Conservation (phyloP, 164 flowering plant species). For the Malania oleifera region DNA sequence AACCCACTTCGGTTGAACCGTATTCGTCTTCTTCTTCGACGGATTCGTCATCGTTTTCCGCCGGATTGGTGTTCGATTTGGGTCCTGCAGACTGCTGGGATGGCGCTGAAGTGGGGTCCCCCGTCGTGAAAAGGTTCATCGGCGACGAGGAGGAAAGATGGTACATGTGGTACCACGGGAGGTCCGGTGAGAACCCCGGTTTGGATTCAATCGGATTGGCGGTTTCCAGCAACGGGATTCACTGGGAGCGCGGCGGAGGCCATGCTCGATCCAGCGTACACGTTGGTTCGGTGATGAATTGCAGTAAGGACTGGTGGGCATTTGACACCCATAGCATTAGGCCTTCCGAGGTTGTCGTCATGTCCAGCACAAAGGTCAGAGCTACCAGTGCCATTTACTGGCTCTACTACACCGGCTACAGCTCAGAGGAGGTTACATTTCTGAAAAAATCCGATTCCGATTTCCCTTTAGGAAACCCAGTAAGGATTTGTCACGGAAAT, state of each 20-base stretch:
- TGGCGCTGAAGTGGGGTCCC: conserved; percentile 57
- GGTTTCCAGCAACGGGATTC: conserved; percentile 76
- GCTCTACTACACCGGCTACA: conserved; percentile 80
- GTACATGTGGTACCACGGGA: conserved; percentile 93
- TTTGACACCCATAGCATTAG: conserved; percentile 62
- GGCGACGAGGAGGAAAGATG: conserved; percentile 88
- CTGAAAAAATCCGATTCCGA: conserved; percentile 10
- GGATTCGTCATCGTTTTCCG: conserved; percentile 19
- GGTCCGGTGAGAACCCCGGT: conserved; percentile 12
- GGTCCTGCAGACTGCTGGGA: conserved; percentile 62
- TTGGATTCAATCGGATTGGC: conserved; percentile 68
- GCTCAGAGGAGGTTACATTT: conserved; percentile 35
- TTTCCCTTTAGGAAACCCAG: conserved; percentile 28
- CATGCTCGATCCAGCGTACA: conserved; percentile 36
- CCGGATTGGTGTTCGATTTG: conserved; percentile 66
- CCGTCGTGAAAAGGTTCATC: conserved; percentile 73
- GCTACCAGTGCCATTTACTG: conserved; percentile 69
- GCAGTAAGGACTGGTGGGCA: conserved; percentile 85
- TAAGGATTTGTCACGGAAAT: conserved; percentile 16
- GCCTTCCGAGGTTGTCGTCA: conserved; percentile 68
- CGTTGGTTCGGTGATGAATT: conserved; percentile 56
- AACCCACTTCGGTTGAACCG: conserved; percentile 16
- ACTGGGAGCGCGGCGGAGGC: conserved; percentile 72
- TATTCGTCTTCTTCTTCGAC: conserved; percentile 15
- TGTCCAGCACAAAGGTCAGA: conserved; percentile 66